Percentiles rank a stretch among this genome's conserved stretches.
Evolutionary conservation across 1,139 yeast species (phyloP).

Genomic region (Hyphopichia fennica): DNA sequence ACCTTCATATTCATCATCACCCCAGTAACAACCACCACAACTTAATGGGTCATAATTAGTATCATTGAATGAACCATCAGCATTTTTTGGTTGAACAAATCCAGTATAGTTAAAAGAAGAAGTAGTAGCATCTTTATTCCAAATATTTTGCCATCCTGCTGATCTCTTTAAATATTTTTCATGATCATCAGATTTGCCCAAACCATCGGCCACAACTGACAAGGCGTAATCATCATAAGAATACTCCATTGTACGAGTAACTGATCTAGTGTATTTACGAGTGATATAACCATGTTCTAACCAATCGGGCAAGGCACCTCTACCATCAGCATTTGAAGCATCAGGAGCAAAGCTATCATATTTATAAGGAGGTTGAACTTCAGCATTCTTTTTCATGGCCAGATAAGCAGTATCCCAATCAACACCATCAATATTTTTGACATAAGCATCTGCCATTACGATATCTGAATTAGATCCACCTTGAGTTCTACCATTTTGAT

Average conservation of each 20-base stretch:
- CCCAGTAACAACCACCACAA: constrained; percentile 35
- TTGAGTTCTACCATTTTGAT: constrained; percentile 39
- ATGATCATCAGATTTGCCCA: constrained; percentile 21
- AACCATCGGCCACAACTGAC: constrained; percentile 32
- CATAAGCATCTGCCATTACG: constrained; percentile 38
- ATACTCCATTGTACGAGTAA: constrained; percentile 39
- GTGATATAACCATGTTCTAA: constrained; percentile 28
- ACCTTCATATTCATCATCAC: constrained; percentile 27
- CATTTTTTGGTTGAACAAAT: constrained; percentile 33
- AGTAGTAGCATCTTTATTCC: constrained; percentile 31
- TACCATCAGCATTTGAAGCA: constrained; percentile 27
- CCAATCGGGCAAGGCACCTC: constrained; percentile 37
- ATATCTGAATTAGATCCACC: constrained; percentile 43
- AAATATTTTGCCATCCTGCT: constrained; percentile 36
- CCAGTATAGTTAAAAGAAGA: constrained; percentile 23
- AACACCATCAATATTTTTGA: constrained; percentile 23
- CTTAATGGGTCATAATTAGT: constrained; percentile 25
- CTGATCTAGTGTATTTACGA: constrained; percentile 28
- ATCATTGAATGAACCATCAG: constrained; percentile 27
- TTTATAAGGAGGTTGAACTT: constrained; percentile 27
- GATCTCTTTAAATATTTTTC: constrained; percentile 32
- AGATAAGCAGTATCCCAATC: constrained; percentile 32
- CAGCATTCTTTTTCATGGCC: constrained; percentile 41
- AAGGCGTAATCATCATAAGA: constrained; percentile 39
- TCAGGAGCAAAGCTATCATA: constrained; percentile 26